Conservation (phyloP, 257 asterid species). For the Lavandula angustifolia region DNA sequence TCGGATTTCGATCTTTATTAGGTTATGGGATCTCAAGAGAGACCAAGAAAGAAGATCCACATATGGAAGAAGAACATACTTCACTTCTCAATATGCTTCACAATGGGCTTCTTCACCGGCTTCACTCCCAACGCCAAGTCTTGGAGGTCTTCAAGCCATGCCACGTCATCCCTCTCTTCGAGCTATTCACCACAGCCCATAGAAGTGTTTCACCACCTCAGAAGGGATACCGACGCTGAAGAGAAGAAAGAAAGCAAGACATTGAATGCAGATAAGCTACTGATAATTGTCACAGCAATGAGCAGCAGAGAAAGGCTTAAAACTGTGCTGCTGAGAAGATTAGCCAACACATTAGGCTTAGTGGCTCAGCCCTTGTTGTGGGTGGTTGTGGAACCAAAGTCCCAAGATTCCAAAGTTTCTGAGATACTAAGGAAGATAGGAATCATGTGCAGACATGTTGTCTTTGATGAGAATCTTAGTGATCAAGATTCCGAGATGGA, state of each 20-base stretch:
- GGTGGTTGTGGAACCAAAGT: conserved; percentile 75
- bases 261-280: conserved; percentile 42
- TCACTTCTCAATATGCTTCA: conserved; percentile 77
- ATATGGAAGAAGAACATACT: conserved; percentile 73
- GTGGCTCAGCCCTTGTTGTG: conserved; percentile 76
- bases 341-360: conserved; percentile 68
- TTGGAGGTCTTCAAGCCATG: conserved; percentile 38
- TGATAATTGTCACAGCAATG: conserved; percentile 76
- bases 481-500: conserved; percentile 63
- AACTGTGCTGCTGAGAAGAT: conserved; percentile 47
- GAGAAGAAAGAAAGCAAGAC: conserved; percentile 23
- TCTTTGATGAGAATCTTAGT: conserved; percentile 68
- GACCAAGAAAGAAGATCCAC: conserved; percentile 74
- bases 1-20: not conserved
- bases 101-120: conserved; percentile 89
- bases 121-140: conserved; percentile 65
- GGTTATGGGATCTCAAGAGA: conserved; percentile 66
- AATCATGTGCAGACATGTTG: conserved; percentile 78
- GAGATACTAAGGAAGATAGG: conserved; percentile 73
- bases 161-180: conserved; percentile 27
- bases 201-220: conserved; percentile 37
- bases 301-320: conserved; percentile 39
- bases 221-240: conserved; percentile 30
- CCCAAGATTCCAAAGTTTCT: conserved; percentile 50
- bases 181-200: conserved; percentile 47